Evolutionary conservation across 352 stramenopile genomes (phyloP).

Genomic region (Lagenidium giganteum): DNA sequence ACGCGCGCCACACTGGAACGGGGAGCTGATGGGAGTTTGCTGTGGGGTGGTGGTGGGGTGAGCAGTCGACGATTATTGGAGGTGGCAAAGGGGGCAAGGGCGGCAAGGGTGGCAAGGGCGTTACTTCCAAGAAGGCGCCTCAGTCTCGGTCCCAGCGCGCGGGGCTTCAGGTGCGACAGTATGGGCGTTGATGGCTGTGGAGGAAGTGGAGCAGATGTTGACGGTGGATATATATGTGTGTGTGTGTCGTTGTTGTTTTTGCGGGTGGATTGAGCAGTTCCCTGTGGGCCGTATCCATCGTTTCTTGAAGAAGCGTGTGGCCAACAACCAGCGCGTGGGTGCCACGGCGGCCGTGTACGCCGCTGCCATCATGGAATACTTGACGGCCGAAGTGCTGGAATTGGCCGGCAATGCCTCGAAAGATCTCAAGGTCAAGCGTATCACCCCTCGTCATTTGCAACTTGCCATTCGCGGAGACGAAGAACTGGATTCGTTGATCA

Average conservation of each 20-base stretch:
- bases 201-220: too few species aligned
- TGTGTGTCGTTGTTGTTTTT: constrained; percentile 2
- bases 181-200: too few species aligned
- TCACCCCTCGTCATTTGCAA: constrained; percentile 99
- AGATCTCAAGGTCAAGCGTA: constrained; percentile 97
- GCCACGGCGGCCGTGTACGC: constrained; percentile 99
- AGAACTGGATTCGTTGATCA: constrained; percentile 99
- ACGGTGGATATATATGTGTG: neutral
- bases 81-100: constrained; percentile 96
- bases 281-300: constrained; percentile 99
- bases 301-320: constrained; percentile 99
- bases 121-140: constrained; percentile 98
- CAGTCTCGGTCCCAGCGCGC: constrained; percentile 98
- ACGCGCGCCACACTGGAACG: too few species aligned
- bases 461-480: constrained; percentile 99
- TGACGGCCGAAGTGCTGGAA: constrained; percentile 99
- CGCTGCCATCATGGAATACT: constrained; percentile 99
- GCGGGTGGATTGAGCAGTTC: too few species aligned
- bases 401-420: constrained; percentile 97
- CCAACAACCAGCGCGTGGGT: constrained; percentile 98
- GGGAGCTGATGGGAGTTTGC: too few species aligned
- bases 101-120: constrained; percentile 99
- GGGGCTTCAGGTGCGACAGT: constrained; percentile 89
- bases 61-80: constrained; percentile 85
- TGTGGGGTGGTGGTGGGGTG: too few species aligned